A percentile compares a stretch with the other conserved stretches of the same genome.
These are phyloP conservation scores for Wickerhamomyces xylosicus DNA, from an alignment of 805 yeast genomes.

Conservation along the genomic window DNA sequence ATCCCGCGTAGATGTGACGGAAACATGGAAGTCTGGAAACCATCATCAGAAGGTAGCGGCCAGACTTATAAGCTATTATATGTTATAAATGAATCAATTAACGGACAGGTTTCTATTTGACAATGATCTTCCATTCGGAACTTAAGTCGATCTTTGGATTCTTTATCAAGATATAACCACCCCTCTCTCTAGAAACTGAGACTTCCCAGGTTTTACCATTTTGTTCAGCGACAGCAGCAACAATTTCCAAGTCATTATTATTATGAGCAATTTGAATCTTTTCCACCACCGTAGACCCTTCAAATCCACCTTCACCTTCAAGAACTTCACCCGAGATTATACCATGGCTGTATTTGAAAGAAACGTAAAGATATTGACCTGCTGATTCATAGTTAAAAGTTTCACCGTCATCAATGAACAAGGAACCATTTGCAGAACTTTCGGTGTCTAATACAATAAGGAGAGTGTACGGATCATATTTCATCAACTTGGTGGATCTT, in stretches of 20 bases:
- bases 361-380: constrained; percentile 32
- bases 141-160: constrained; percentile 41
- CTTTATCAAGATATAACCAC: constrained; percentile 25
- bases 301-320: constrained; percentile 19
- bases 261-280: constrained; percentile 37
- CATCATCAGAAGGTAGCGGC: too few relatives aligned
- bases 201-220: constrained; percentile 28
- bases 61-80: too few relatives aligned
- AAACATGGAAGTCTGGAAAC: too few relatives aligned
- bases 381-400: constrained; percentile 46
- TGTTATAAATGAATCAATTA: too few relatives aligned
- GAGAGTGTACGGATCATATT: constrained; percentile 70
- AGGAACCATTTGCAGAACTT: constrained; percentile 42
- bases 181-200: constrained; percentile 14
- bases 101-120: too few relatives aligned
- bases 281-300: constrained; percentile 33
- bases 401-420: constrained; percentile 84
- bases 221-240: constrained; percentile 23
- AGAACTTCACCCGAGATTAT: constrained; percentile 20
- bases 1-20: too few relatives aligned
- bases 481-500: constrained; percentile 70
- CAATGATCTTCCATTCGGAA: constrained; percentile 35
- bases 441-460: constrained; percentile 43
- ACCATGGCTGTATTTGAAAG: constrained; percentile 29
- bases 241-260: constrained; percentile 1